Conservation (phyloP, 1,284 basidiomycete genomes). For the Cerrena zonata region DNA sequence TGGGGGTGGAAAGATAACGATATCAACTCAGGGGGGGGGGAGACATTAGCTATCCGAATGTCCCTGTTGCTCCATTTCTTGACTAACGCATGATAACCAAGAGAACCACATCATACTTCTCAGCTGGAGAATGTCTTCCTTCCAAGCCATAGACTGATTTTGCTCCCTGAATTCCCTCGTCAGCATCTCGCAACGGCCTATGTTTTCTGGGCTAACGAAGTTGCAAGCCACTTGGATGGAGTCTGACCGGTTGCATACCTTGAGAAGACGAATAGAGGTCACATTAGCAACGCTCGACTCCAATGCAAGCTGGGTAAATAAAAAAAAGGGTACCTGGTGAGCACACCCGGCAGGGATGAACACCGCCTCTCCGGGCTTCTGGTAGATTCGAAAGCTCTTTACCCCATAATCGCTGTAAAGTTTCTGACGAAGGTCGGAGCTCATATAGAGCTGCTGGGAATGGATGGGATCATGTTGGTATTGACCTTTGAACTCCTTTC, state of each 20-base stretch:
- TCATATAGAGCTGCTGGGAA: constrained; percentile 82
- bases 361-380: constrained; percentile 87
- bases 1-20: no score
- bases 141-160: constrained; percentile 84
- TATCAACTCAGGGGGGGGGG: neutral
- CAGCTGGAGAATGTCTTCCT: constrained; percentile 88
- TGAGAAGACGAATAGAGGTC: no score
- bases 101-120: constrained; percentile 91
- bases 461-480: constrained; percentile 82
- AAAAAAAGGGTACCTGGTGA: constrained; percentile 67
- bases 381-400: constrained; percentile 78
- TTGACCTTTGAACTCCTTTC: constrained; percentile 47
- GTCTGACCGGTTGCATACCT: constrained; percentile 82
- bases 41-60: no score
- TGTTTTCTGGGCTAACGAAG: constrained; percentile 91
- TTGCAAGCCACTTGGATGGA: constrained; percentile 94
- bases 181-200: constrained; percentile 76
- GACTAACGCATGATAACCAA: constrained; percentile 64
- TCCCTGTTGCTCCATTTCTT: constrained; percentile 40
- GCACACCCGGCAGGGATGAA: constrained; percentile 95
- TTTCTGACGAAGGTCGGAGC: constrained; percentile 61
- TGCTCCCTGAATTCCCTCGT: constrained; percentile 85
- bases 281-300: no score
- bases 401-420: constrained; percentile 68
- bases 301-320: no score